These are phyloP conservation scores for Globisporangium echinulatum DNA, from an alignment of 352 stramenopile genomes.

Conservation along the genomic window DNA sequence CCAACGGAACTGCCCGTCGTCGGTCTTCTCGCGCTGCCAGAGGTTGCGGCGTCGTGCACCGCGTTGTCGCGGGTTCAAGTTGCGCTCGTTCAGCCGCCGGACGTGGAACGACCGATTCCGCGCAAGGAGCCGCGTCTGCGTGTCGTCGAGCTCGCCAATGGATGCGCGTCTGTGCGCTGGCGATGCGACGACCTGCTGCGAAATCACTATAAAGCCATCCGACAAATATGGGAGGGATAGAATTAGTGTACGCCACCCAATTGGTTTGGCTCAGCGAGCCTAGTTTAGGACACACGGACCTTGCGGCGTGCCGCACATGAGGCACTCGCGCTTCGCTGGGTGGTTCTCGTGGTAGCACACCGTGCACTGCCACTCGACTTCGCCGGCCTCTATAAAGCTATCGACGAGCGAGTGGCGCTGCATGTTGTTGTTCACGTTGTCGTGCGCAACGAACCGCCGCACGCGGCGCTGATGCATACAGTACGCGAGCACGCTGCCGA, in stretches of 20 bases:
- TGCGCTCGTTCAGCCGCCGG: conserved; percentile 73
- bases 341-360: conserved; percentile 85
- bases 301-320: conserved; percentile 80
- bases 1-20: conserved; percentile 75
- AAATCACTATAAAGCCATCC: conserved; percentile 41
- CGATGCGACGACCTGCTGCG: conserved; percentile 39
- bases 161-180: conserved; percentile 20
- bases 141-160: conserved; percentile 22
- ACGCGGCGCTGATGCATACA: conserved; percentile 61
- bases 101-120: conserved; percentile 75
- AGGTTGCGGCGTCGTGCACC: conserved; percentile 64
- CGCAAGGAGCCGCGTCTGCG: conserved; percentile 36
- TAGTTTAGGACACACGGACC: conserved; percentile 17
- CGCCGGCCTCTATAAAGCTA: conserved; percentile 61
- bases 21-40: conserved; percentile 70
- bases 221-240: not conserved
- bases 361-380: conserved; percentile 77
- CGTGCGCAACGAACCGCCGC: conserved; percentile 43
- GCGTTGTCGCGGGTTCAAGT: conserved; percentile 72
- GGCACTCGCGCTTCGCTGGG: conserved; percentile 70
- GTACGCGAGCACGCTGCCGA: conserved; percentile 45
- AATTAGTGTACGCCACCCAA: not conserved
- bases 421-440: conserved; percentile 86
- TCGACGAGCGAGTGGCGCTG: conserved; percentile 79
- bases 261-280: not conserved